A percentile compares a stretch with the other conserved stretches of the same genome.
Evolutionary conservation across 108 stramenopile species (phyloP).

Genomic region (Cyclostephanos tholiformis): DNA sequence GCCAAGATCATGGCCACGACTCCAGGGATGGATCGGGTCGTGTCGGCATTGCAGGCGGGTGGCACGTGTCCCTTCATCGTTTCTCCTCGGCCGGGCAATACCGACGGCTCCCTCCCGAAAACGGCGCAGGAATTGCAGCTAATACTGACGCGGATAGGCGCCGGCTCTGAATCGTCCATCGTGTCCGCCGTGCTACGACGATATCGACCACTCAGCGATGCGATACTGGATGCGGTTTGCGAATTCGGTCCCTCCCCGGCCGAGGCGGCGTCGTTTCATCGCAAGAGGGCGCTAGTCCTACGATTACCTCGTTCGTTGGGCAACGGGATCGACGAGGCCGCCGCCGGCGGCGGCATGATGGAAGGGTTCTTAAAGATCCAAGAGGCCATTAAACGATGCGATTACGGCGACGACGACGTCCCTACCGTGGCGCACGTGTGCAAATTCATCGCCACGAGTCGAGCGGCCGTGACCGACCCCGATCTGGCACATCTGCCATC

Average conservation of each 20-base stretch:
- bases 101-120: conserved; percentile 20
- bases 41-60: conserved; percentile 58
- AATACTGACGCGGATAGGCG: conserved; percentile 66
- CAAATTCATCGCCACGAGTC: conserved; percentile 71
- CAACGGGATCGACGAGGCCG: not conserved
- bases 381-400: conserved; percentile 62
- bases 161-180: conserved; percentile 70
- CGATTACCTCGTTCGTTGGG: conserved; percentile 31
- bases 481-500: conserved; percentile 42
- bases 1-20: conserved; percentile 69
- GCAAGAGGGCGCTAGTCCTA: conserved; percentile 67
- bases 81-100: conserved; percentile 13
- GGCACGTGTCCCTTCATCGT: conserved; percentile 43
- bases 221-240: conserved; percentile 74
- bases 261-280: conserved; percentile 55
- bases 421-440: conserved; percentile 81
- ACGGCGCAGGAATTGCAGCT: conserved; percentile 56
- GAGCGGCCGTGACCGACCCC: conserved; percentile 71
- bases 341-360: not conserved
- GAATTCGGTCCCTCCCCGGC: conserved; percentile 76
- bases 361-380: conserved; percentile 55
- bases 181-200: conserved; percentile 71
- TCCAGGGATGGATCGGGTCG: conserved; percentile 74
- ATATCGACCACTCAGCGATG: conserved; percentile 80
- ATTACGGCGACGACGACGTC: conserved; percentile 40